A percentile compares a stretch with the other conserved stretches of the same genome.
These are phyloP conservation scores for Pogostemon cablin DNA, from an alignment of 257 asterid genomes.

Conservation along the genomic window DNA sequence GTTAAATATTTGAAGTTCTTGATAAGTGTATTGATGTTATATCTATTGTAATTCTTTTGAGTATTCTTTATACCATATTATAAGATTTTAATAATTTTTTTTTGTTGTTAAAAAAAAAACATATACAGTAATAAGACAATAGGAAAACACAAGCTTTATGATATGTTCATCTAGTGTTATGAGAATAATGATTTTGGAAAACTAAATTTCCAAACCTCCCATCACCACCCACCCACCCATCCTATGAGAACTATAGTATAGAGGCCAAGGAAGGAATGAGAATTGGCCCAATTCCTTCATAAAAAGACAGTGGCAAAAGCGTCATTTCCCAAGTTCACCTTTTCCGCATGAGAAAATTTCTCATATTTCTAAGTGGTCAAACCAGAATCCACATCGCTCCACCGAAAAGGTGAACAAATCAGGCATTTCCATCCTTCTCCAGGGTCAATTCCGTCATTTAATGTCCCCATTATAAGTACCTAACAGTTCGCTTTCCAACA, in stretches of 20 bases:
- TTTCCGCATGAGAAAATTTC: slow-evolving; percentile 32
- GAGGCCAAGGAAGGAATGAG: neutral
- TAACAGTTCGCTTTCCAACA: slow-evolving; percentile 53
- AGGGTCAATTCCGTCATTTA: slow-evolving; percentile 52
- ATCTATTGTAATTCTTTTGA: too few relatives aligned
- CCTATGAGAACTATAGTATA: neutral
- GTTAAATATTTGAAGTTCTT: too few relatives aligned
- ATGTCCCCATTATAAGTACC: slow-evolving; percentile 32
- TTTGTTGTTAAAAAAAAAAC: too few relatives aligned
- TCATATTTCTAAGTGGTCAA: slow-evolving; percentile 52
- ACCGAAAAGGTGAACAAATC: slow-evolving; percentile 59
- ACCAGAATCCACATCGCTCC: slow-evolving; percentile 54
- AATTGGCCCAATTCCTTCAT: slow-evolving; percentile 8
- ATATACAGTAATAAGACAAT: too few relatives aligned
- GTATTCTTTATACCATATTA: too few relatives aligned
- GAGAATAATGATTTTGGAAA: too few relatives aligned
- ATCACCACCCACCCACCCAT: too few relatives aligned
- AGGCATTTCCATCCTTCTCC: slow-evolving; percentile 38
- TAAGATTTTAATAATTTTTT: too few relatives aligned
- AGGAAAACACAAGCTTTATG: too few relatives aligned
- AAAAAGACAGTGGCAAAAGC: slow-evolving; percentile 40
- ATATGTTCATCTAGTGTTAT: too few relatives aligned
- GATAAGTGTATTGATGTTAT: too few relatives aligned
- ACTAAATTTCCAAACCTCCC: too few relatives aligned
- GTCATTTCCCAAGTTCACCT: slow-evolving; percentile 23